Conservation (phyloP, 768 basidiomycete species). For the Leccinum boreale region DNA sequence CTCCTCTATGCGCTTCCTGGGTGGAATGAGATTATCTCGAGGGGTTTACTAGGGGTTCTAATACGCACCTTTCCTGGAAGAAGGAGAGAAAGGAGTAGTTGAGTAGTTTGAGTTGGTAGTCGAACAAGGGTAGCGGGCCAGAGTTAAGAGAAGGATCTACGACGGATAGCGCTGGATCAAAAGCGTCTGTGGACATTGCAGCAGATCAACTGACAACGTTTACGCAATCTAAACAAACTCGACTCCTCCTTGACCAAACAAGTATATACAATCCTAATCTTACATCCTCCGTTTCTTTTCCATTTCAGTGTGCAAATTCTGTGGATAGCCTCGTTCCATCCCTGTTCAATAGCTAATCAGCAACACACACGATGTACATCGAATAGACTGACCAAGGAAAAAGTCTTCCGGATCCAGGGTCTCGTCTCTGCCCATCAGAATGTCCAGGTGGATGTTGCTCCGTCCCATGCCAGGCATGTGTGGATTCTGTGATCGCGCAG, state of each 20-base stretch:
- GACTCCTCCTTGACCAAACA: slow-evolving; percentile 17
- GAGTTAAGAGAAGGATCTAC: slow-evolving; percentile 29
- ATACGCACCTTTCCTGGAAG: slow-evolving; percentile 81
- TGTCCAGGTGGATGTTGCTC: slow-evolving; percentile 86
- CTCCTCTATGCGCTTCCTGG: slow-evolving; percentile 82
- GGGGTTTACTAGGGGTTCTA: not conserved
- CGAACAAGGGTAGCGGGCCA: slow-evolving; percentile 70
- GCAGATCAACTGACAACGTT: not conserved
- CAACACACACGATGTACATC: not conserved
- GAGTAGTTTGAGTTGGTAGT: slow-evolving; percentile 63
- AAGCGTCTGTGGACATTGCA: slow-evolving; percentile 21
- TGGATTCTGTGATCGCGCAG: slow-evolving; percentile 45
- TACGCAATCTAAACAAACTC: not conserved
- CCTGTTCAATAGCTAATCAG: slow-evolving; percentile 36
- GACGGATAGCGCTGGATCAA: slow-evolving; percentile 22
- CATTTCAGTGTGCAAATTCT: slow-evolving; percentile 65
- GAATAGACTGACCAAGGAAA: slow-evolving; percentile 58
- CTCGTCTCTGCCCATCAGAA: slow-evolving; percentile 92
- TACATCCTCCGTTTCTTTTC: slow-evolving; percentile 56
- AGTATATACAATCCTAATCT: slow-evolving; percentile 18
- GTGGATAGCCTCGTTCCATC: slow-evolving; percentile 45
- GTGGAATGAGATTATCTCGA: slow-evolving; percentile 17
- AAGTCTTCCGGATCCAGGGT: slow-evolving; percentile 73
- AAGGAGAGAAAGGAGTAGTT: slow-evolving; percentile 75
- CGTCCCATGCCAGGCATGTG: slow-evolving; percentile 62